Evolutionary conservation across 345 rosid species (phyloP), one percentile per base, ranked within the genome.

Genomic region (Durio zibethinus): DNA sequence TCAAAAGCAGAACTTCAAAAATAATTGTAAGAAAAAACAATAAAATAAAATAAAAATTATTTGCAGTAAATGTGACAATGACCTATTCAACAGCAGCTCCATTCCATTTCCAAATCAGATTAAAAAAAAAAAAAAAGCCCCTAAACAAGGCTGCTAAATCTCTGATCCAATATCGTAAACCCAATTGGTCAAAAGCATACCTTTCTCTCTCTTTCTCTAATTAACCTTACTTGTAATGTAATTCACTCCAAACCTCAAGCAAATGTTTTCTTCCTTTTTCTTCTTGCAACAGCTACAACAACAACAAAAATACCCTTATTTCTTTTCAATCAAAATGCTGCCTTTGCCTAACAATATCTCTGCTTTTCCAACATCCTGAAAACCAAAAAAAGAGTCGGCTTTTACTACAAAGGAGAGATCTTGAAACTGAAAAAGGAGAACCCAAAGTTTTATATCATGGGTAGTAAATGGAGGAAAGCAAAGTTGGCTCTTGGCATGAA

Each of bases 401-500:
- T 64, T 76, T 47, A n/a, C 9, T 45, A 6, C 48, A 50, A 76
- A 50, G 66, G 50, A 63, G 56, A 33, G 54, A 66, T 63, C 75
- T 79, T 36, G 23, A 45, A 16, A 12, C 60, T 20, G 10, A 62
- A 73, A 56, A 62, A 67, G 59, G 14, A 48, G 50, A 48, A 2
- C 27, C 75, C 75, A 33, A 0, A 27, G 10, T 7, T 71, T 47
- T 10, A 4, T 16, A 57, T 65, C 53, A 88, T 91, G 98, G 90
- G 85, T 48, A 90, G 93, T 81, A 93, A 89, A 82, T 94, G 98
- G 98, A 84, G 89, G 72, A 94, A 91, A 76, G 94, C 87, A 7
- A 94, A 91, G 85, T 12, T 85, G 25, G 92, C 94, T 76, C 88
- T 94, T 65, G 93, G 98, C 42, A 68, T 88, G 61, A 91, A 93